Conservation (phyloP, 2,329 filamentous ascomycete genomes). For the Sporothrix sp. region DNA sequence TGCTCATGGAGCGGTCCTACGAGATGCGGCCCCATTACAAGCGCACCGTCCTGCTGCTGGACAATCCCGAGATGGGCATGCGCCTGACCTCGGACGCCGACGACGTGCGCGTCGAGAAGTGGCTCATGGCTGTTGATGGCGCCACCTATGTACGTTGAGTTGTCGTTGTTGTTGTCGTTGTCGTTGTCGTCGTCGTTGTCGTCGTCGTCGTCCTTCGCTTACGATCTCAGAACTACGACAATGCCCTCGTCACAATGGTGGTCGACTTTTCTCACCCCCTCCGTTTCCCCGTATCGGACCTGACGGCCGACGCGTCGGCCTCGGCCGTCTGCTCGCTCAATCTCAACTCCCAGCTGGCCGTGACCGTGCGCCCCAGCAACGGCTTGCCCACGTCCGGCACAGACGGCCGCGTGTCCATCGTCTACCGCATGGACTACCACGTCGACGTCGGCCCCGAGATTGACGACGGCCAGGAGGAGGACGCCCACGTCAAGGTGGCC, state of each 20-base stretch:
- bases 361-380: conserved; percentile 8
- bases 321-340: conserved; percentile 10
- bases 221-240: conserved; percentile 14
- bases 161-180: neutral
- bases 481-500: neutral
- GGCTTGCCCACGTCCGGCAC: neutral
- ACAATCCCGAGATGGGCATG: conserved; percentile 15
- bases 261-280: conserved; percentile 3
- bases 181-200: too few species aligned
- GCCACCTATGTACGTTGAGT: conserved; percentile 9
- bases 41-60: conserved; percentile 15
- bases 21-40: neutral
- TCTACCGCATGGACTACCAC: conserved; percentile 13
- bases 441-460: neutral
- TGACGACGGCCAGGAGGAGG: neutral
- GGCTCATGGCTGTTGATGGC: conserved; percentile 10
- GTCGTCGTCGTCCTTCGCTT: too few species aligned
- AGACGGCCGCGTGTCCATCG: conserved; percentile 14
- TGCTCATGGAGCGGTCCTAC: conserved; percentile 12
- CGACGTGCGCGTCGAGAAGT: conserved; percentile 4
- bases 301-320: conserved; percentile 1
- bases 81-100: conserved; percentile 6
- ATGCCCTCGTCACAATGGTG: conserved; percentile 14
- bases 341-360: conserved; percentile 13
- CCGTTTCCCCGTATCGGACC: conserved; percentile 2